These are phyloP conservation scores for Penicillium argentinense DNA, from an alignment of 495 filamentous ascomycete genomes.

Conservation along the genomic window DNA sequence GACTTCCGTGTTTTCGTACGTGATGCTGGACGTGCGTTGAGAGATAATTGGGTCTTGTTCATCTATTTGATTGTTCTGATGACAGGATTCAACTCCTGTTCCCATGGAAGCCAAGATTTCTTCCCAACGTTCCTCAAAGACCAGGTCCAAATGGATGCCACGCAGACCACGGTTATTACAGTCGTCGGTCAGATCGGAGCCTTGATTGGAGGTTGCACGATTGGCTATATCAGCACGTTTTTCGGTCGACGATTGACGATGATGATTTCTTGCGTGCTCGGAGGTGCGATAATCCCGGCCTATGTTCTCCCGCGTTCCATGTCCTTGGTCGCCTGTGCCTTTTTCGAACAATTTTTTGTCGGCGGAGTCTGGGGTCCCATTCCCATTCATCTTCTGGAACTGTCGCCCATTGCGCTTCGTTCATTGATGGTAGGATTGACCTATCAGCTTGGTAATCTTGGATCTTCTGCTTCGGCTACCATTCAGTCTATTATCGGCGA, in stretches of 20 bases:
- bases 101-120: slow-evolving; percentile 46
- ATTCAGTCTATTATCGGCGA: slow-evolving; percentile 40
- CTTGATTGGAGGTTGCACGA: slow-evolving; percentile 27
- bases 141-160: slow-evolving; percentile 30
- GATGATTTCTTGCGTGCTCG: slow-evolving; percentile 31
- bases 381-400: slow-evolving; percentile 35
- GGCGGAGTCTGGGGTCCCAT: slow-evolving; percentile 33
- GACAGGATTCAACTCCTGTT: slow-evolving; percentile 41
- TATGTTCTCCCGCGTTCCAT: slow-evolving; percentile 32
- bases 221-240: slow-evolving; percentile 39
- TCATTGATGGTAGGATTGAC: slow-evolving; percentile 33
- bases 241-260: slow-evolving; percentile 37
- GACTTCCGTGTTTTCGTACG: slow-evolving; percentile 26
- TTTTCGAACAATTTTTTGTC: slow-evolving; percentile 40
- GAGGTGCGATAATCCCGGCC: slow-evolving; percentile 31
- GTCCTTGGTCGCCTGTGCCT: slow-evolving; percentile 28
- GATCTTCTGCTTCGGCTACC: slow-evolving; percentile 35
- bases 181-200: slow-evolving; percentile 29
- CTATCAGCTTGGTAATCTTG: slow-evolving; percentile 41
- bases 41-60: slow-evolving; percentile 40
- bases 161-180: slow-evolving; percentile 35
- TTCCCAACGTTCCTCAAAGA: slow-evolving; percentile 44
- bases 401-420: slow-evolving; percentile 31
- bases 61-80: slow-evolving; percentile 45
- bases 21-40: slow-evolving; percentile 25